Evolutionary conservation across 1,284 basidiomycete genomes (phyloP).

Genomic region (Filobasidium uniguttulatum): DNA sequence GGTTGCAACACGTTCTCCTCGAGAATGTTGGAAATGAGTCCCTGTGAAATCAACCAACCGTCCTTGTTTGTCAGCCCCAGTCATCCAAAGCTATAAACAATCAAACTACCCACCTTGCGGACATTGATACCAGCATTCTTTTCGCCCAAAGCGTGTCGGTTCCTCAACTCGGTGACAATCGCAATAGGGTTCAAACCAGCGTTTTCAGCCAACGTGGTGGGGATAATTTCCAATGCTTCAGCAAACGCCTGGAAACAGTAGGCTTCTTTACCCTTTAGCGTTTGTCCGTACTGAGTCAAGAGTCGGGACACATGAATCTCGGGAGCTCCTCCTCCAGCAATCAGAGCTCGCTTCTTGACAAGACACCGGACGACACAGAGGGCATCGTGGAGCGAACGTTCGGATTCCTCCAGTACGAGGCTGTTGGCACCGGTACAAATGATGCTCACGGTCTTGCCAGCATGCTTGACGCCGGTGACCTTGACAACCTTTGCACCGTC

Average conservation of each 20-base stretch:
- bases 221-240: slow-evolving; percentile 94
- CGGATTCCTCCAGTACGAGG: slow-evolving; percentile 91
- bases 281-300: slow-evolving; percentile 81
- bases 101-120: slow-evolving; percentile 54
- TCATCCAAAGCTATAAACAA: neutral
- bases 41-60: slow-evolving; percentile 40
- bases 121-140: slow-evolving; percentile 95
- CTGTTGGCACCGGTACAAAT: slow-evolving; percentile 90
- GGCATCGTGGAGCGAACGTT: slow-evolving; percentile 94
- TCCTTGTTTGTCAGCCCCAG: neutral
- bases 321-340: slow-evolving; percentile 93
- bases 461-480: slow-evolving; percentile 90
- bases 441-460: slow-evolving; percentile 86
- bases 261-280: slow-evolving; percentile 94
- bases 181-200: slow-evolving; percentile 96
- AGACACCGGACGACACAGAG: slow-evolving; percentile 95
- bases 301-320: slow-evolving; percentile 96
- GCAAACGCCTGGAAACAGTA: slow-evolving; percentile 99
- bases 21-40: slow-evolving; percentile 86
- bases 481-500: slow-evolving; percentile 84
- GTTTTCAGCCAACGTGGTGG: slow-evolving; percentile 95
- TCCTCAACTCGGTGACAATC: slow-evolving; percentile 94
- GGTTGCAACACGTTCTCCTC: slow-evolving; percentile 98
- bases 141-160: slow-evolving; percentile 90
- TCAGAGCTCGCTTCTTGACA: slow-evolving; percentile 96